These are phyloP conservation scores for Tanozyma kutaoensis DNA, from an alignment of 805 yeast genomes.

Conservation along the genomic window DNA sequence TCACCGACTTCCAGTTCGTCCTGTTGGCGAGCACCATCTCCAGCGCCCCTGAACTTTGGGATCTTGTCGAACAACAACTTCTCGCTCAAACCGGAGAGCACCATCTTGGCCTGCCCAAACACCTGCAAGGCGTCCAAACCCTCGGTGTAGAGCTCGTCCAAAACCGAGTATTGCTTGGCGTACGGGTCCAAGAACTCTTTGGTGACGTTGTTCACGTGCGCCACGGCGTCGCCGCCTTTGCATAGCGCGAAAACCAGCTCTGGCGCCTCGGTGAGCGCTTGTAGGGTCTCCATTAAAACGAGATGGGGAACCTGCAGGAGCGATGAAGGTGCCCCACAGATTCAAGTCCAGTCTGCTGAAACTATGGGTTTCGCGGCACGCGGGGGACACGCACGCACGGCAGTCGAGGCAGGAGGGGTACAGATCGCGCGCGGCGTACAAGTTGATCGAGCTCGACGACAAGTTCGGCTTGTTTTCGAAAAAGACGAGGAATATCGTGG, in stretches of 20 bases:
- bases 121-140: slow-evolving; percentile 87
- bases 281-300: background rate
- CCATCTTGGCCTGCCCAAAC: slow-evolving; percentile 85
- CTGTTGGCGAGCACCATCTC: slow-evolving; percentile 2
- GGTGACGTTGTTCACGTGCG: slow-evolving; percentile 17
- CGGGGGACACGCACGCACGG: slow-evolving; percentile 47
- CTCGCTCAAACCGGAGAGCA: slow-evolving; percentile 67
- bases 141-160: slow-evolving; percentile 73
- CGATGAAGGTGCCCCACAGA: too few relatives aligned
- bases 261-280: background rate
- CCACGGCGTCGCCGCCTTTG: background rate
- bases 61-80: slow-evolving; percentile 43
- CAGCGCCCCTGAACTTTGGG: slow-evolving; percentile 25
- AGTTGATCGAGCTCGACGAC: slow-evolving; percentile 61
- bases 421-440: slow-evolving; percentile 85
- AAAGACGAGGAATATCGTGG: slow-evolving; percentile 52
- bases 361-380: slow-evolving; percentile 71
- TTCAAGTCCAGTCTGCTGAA: too few relatives aligned
- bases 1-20: slow-evolving; percentile 8
- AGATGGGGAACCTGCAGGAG: too few relatives aligned
- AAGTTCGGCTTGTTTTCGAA: slow-evolving; percentile 43
- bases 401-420: slow-evolving; percentile 52
- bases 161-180: slow-evolving; percentile 38
- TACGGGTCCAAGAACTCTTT: slow-evolving; percentile 49
- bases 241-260: background rate